These are phyloP conservation scores for Posidonia australis DNA, from an alignment of 106 monocot species.

Conservation along the genomic window DNA sequence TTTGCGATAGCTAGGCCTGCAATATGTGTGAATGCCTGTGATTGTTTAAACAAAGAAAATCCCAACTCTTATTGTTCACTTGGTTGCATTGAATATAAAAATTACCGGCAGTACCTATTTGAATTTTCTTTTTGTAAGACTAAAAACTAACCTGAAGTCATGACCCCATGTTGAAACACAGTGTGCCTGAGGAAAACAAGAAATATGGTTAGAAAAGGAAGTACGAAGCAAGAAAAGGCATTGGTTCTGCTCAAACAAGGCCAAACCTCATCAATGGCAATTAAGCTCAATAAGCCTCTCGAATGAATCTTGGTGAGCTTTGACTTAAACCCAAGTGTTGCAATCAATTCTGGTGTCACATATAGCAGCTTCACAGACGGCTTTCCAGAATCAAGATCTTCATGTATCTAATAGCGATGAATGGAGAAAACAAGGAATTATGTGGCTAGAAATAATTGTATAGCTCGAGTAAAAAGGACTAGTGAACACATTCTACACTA, in stretches of 20 bases:
- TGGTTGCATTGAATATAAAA: no score
- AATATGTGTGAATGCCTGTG: neutral
- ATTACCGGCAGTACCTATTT: no score
- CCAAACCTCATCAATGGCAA: slow-evolving; percentile 91
- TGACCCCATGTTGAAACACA: slow-evolving; percentile 97
- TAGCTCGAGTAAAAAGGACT: neutral
- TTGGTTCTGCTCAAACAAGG: neutral
- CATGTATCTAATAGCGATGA: slow-evolving; percentile 49
- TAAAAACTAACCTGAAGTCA: slow-evolving; percentile 69
- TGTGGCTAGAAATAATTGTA: neutral
- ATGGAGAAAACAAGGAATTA: neutral
- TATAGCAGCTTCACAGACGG: slow-evolving; percentile 69
- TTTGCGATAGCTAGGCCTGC: slow-evolving; percentile 85
- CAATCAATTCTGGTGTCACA: slow-evolving; percentile 91
- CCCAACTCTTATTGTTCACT: neutral
- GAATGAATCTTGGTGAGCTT: slow-evolving; percentile 63
- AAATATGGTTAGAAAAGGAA: neutral
- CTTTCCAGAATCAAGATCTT: slow-evolving; percentile 70
- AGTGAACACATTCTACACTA: neutral
- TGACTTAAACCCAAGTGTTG: slow-evolving; percentile 53
- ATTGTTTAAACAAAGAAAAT: neutral
- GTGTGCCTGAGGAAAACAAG: slow-evolving; percentile 57
- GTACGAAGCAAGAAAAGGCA: neutral
- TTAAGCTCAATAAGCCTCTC: slow-evolving; percentile 56
- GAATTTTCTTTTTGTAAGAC: neutral